phyloP scores from a whole-genome alignment of 345 rosid species.

The Linum lewisii region DNA sequence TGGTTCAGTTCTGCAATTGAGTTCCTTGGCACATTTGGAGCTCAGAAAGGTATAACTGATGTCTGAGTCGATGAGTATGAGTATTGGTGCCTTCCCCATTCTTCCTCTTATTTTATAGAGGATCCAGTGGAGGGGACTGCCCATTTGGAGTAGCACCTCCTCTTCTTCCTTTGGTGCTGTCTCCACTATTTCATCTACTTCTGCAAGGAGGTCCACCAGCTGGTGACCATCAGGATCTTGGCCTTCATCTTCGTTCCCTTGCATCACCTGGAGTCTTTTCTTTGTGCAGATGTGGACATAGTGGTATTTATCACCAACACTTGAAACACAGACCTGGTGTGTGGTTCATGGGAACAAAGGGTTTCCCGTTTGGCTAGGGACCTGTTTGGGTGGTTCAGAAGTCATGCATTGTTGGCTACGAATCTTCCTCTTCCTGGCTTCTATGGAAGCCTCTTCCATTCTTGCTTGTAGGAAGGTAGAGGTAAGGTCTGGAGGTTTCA shows the following conservation, averaged over 20 bases:
- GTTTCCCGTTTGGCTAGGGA: neutral
- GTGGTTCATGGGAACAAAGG: neutral
- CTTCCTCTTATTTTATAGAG: neutral
- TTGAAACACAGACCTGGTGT: neutral
- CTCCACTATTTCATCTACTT: neutral
- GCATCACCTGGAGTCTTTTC: neutral
- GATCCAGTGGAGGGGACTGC: neutral
- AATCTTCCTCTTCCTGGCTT: neutral
- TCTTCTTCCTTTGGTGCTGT: neutral
- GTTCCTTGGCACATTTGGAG: neutral
- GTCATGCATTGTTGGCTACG: no score
- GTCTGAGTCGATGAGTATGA: neutral
- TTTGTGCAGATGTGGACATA: neutral
- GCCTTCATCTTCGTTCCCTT: neutral
- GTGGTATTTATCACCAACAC: neutral
- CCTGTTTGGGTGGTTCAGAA: neutral
- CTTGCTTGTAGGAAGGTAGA: no score
- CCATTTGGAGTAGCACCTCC: neutral
- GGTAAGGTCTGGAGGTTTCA: no score
- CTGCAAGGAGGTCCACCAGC: neutral
- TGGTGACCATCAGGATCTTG: no score
- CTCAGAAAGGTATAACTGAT: conserved; percentile 5
- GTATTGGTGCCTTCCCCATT: neutral
- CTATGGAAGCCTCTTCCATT: neutral
- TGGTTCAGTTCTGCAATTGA: neutral